Evolutionary conservation across 352 stramenopile species (phyloP).

Genomic region (Phytophthora pseudosyringae): DNA sequence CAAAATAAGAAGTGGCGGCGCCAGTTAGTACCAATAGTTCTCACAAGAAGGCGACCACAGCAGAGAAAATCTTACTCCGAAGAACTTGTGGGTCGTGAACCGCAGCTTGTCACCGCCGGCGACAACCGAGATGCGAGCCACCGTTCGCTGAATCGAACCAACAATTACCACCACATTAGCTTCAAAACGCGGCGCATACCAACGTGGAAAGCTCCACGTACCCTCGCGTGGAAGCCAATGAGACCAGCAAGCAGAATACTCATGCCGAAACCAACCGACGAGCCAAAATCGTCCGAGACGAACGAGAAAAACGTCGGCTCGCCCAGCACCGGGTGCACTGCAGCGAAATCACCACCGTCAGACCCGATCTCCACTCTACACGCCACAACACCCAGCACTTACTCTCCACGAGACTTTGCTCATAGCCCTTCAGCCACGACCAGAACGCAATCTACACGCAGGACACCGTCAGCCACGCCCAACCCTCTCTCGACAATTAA

Average conservation of each 20-base stretch:
- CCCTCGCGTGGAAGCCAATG: conserved; percentile 82
- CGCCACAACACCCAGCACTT: conserved; percentile 11
- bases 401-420: conserved; percentile 86
- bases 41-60: not conserved
- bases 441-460: conserved; percentile 81
- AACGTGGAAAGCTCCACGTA: conserved; percentile 24
- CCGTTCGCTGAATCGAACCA: conserved; percentile 55
- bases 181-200: not conserved
- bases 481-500: not conserved
- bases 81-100: conserved; percentile 90
- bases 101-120: conserved; percentile 79
- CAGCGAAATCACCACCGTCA: conserved; percentile 18
- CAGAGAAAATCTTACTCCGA: conserved; percentile 56
- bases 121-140: conserved; percentile 82
- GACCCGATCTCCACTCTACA: not conserved
- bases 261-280: conserved; percentile 80
- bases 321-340: conserved; percentile 67
- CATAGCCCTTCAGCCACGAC: conserved; percentile 90
- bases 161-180: conserved; percentile 1
- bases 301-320: conserved; percentile 85
- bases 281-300: conserved; percentile 82
- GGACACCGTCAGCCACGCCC: not conserved
- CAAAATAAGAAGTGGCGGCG: not conserved
- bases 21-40: not conserved
- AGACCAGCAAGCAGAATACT: conserved; percentile 81